Evolutionary conservation across 495 filamentous ascomycete genomes (phyloP), one percentile per base, ranked within the genome.

Genomic region (Penicillium goetzii): DNA sequence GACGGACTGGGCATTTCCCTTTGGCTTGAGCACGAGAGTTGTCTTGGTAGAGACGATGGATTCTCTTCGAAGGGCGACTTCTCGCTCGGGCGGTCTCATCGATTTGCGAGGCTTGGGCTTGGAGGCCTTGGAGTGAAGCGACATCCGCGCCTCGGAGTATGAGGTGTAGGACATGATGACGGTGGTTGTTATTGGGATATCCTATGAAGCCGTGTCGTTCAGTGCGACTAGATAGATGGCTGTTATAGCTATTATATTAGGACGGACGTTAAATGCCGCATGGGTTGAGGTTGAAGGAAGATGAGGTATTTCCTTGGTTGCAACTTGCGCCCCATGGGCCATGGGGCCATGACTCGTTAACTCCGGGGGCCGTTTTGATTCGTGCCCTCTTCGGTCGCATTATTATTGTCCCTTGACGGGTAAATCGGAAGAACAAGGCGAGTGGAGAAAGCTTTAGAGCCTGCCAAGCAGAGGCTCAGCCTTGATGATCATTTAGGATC

Each of bases 51-150:
- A 34, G 1, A 65, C 59, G 25, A 73, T 67, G 14, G 63, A 63
- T 33, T 73, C 69, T 7, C 41, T 69, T 32, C 71, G 71, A 30
- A 73, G 56, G 26, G 71, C 71, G 58, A 73, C 59, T 9, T 68
- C 58, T 19, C 69, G 71, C 0, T 67, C 58, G n/a, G 71, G 71
- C 4, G 66, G 57, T 33, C 62, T 62, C 23, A 73, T 38, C 10
- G 63, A 47, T 34, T 55, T 62, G 56, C 65, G 66, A 11, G 59
- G 65, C 28, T 58, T 62, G 28, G 32, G 26, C n/a, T 45, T 54
- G n/a, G 28, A 67, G 28, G 32, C 26, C n/a, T 43, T 54, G 23
- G 41, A 64, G 12, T 41, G 25, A 2, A 43, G 64, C 12, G 61
- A 61, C 34, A 69, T 47, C 3, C 67, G 49, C n/a, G 61, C 61